phyloP scores from a whole-genome alignment of 352 stramenopile species.

The Globisporangium abappressorium region DNA sequence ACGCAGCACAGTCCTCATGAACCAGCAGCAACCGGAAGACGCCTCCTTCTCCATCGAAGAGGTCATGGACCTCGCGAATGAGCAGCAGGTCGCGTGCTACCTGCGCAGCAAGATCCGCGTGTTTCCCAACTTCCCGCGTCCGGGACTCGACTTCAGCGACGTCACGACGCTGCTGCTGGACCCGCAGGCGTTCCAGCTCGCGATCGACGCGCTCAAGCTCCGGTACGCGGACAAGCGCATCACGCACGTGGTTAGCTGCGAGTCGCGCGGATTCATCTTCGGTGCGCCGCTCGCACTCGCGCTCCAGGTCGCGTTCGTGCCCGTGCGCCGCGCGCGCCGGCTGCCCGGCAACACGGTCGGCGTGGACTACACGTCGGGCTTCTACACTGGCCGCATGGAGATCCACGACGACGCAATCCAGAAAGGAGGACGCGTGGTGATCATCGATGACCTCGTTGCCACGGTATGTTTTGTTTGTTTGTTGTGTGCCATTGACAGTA shows the following conservation, averaged over 20 bases:
- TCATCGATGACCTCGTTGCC: conserved; percentile 80
- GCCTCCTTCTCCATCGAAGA: not conserved
- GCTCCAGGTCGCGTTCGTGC: conserved; percentile 64
- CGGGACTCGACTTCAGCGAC: conserved; percentile 62
- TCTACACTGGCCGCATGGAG: conserved; percentile 70
- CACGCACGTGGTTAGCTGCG: conserved; percentile 80
- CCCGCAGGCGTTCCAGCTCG: conserved; percentile 65
- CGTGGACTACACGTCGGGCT: conserved; percentile 80
- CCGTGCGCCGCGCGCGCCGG: conserved; percentile 58
- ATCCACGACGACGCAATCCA: conserved; percentile 82
- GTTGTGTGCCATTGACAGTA: not conserved
- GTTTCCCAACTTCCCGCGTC: conserved; percentile 59
- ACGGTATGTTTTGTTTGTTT: conserved; percentile 36
- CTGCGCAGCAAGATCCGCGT: conserved; percentile 67
- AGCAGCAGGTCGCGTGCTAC: conserved; percentile 52
- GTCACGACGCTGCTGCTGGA: conserved; percentile 74
- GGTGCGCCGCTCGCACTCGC: conserved; percentile 68
- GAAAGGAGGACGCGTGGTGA: conserved; percentile 59
- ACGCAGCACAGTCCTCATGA: not conserved
- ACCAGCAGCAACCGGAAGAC: not conserved
- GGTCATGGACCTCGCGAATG: conserved; percentile 38
- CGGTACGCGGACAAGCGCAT: conserved; percentile 57
- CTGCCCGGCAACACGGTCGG: conserved; percentile 68
- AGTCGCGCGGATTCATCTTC: conserved; percentile 83
- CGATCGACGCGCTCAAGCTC: conserved; percentile 63